A percentile compares a stretch with the other conserved stretches of the same genome.
Evolutionary conservation across 1,139 yeast genomes (phyloP).

Genomic region (Williopsis jadinii): DNA sequence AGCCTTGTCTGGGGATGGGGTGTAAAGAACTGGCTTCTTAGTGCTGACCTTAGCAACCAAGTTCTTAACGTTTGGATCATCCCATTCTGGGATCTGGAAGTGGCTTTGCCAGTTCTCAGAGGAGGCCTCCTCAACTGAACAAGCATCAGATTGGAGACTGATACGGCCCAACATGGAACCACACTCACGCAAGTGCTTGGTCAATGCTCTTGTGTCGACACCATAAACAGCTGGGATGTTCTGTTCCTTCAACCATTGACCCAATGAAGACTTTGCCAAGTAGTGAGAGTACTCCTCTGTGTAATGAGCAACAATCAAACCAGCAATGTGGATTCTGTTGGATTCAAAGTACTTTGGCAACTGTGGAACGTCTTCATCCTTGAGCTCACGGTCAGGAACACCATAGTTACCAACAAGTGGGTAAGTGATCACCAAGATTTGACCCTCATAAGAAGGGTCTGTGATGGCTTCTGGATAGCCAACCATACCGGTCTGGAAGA

Average conservation of each 20-base stretch:
- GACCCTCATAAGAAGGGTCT: slow-evolving; percentile 98
- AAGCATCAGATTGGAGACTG: slow-evolving; percentile 47
- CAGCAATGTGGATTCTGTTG: slow-evolving; percentile 87
- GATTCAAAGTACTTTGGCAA: slow-evolving; percentile 94
- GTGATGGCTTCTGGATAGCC: slow-evolving; percentile 98
- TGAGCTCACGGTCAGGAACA: slow-evolving; percentile 82
- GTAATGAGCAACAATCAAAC: slow-evolving; percentile 94
- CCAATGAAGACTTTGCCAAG: slow-evolving; percentile 87
- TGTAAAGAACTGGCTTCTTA: slow-evolving; percentile 66
- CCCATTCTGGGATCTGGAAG: slow-evolving; percentile 81
- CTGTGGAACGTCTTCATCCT: slow-evolving; percentile 67
- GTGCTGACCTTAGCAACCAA: slow-evolving; percentile 88
- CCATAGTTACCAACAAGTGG: slow-evolving; percentile 99
- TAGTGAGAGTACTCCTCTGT: slow-evolving; percentile 94
- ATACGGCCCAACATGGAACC: slow-evolving; percentile 93
- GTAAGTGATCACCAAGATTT: slow-evolving; percentile 91
- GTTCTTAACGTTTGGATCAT: slow-evolving; percentile 86
- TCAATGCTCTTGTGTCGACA: slow-evolving; percentile 92
- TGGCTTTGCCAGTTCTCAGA: slow-evolving; percentile 48
- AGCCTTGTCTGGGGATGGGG: slow-evolving; percentile 48
- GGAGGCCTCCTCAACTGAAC: slow-evolving; percentile 35
- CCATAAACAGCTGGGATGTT: slow-evolving; percentile 96
- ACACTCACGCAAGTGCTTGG: slow-evolving; percentile 83
- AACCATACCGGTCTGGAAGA: slow-evolving; percentile 99
- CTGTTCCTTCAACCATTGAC: slow-evolving; percentile 88